Evolutionary conservation across 75 land plant species (phyloP).

Genomic region (Sequoia sempervirens): DNA sequence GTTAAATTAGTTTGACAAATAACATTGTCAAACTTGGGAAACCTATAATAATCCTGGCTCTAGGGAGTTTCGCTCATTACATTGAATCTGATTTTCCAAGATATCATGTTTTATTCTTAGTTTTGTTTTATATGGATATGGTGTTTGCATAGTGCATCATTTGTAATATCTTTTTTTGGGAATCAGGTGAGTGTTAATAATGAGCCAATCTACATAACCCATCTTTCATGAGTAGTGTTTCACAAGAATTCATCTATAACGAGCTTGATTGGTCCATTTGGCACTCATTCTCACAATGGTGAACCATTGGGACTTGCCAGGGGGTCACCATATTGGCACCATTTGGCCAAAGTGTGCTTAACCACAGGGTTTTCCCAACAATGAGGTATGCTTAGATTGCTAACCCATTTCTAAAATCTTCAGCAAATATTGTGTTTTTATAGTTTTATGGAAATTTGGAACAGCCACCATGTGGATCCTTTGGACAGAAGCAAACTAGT

Average conservation of each 20-base stretch:
- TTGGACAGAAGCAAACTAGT: not conserved
- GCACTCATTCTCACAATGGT: not conserved
- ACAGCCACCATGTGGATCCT: not conserved
- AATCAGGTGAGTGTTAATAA: not conserved
- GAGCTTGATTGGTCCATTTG: not conserved
- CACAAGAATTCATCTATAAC: not conserved
- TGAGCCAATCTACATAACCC: not conserved
- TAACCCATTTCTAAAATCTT: too few species aligned
- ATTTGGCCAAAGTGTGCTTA: too few species aligned
- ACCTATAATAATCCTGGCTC: too few species aligned
- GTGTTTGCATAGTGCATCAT: not conserved
- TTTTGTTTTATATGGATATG: not conserved
- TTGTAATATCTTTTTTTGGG: not conserved
- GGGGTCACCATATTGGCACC: too few species aligned
- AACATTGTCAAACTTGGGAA: too few species aligned
- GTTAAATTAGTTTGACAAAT: too few species aligned
- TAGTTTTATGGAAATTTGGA: not conserved
- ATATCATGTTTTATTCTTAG: not conserved
- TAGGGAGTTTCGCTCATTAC: too few species aligned
- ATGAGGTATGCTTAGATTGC: too few species aligned
- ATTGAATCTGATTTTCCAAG: not conserved
- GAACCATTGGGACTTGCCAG: not conserved
- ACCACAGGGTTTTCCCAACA: too few species aligned
- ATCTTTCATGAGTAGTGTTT: not conserved
- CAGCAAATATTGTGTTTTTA: too few species aligned